Percentiles rank a stretch among this genome's conserved stretches.
Conservation (phyloP, 2,329 filamentous ascomycete species). For the Onygena corvina region DNA sequence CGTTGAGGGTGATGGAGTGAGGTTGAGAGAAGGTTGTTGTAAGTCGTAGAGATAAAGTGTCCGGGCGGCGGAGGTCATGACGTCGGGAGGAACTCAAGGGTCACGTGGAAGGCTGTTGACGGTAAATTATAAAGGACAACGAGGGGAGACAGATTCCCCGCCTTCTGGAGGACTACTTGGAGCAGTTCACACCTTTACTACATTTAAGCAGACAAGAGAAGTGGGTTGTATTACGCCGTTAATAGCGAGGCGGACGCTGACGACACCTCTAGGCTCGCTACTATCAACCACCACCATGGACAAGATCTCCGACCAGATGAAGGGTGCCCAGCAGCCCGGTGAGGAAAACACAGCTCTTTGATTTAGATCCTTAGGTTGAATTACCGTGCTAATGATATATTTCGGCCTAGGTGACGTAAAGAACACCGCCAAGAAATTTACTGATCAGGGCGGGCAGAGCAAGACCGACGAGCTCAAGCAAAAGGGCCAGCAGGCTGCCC, state of each 20-base stretch:
- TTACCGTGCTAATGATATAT: background rate
- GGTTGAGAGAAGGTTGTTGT: no score
- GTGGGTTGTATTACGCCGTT: no score
- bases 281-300: constrained; percentile 10
- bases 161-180: no score
- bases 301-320: constrained; percentile 10
- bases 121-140: no score
- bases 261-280: background rate
- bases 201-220: no score
- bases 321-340: constrained; percentile 13
- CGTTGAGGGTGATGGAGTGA: no score
- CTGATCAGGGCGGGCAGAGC: constrained; percentile 13
- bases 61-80: no score
- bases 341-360: background rate
- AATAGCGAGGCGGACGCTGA: background rate
- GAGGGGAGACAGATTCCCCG: no score
- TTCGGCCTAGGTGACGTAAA: constrained; percentile 15
- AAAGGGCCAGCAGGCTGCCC: constrained; percentile 2
- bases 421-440: constrained; percentile 15
- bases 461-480: constrained; percentile 12
- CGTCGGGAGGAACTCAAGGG: no score
- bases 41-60: no score
- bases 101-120: no score
- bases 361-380: background rate
- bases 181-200: no score